Base-by-base conservation (phyloP, 306 rosid species). In the Echinosophora koreensis region DNA sequence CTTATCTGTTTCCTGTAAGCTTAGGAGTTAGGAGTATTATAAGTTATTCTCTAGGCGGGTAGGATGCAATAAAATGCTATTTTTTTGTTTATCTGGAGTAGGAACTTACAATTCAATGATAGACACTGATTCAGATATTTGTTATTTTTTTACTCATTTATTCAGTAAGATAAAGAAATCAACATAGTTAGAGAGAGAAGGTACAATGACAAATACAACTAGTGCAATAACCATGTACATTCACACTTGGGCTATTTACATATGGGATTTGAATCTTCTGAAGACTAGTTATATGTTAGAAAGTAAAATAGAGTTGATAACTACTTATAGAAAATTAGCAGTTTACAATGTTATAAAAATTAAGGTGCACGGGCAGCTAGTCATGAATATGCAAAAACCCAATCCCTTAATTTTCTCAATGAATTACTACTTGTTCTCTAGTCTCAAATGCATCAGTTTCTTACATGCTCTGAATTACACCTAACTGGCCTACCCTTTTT, bases 1-100 rank as follows among this genome's bases (percentile, higher is more conserved):
- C 15, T 11, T 69, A 7, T 8, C 34, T 71, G 35, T 62, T 54
- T 59, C 63, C 44, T 59, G 16, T 69, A 14, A 59, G 39, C 22
- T 60, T 58, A 5, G 16, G 44, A 51, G 32, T 49, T 68, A 8
- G 28, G 54, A 51, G 41, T 46, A 14, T 59, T 18, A 27, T 47
- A 13, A 3, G 12, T 63, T 57, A 51, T 41, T 71, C 34, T 68
- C 5, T 42, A 9, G 16, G 60, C 16, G 2, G 12, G 56, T 42
- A 38, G 55, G 14, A 38, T 10, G 67, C 12, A 8, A 39, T 66
- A 57, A 44, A 47, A 63, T 16, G 18, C 41, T 32, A 4, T 11
- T 34, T 42, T 42, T 28, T 17, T 47, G 15, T 37, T 35, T 69
- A 17, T 60, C 10, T 37, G 27, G 38, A 41, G 42, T 58, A 42